Base-by-base conservation (phyloP, 495 filamentous ascomycete genomes). In the Pyronema omphalodes region DNA sequence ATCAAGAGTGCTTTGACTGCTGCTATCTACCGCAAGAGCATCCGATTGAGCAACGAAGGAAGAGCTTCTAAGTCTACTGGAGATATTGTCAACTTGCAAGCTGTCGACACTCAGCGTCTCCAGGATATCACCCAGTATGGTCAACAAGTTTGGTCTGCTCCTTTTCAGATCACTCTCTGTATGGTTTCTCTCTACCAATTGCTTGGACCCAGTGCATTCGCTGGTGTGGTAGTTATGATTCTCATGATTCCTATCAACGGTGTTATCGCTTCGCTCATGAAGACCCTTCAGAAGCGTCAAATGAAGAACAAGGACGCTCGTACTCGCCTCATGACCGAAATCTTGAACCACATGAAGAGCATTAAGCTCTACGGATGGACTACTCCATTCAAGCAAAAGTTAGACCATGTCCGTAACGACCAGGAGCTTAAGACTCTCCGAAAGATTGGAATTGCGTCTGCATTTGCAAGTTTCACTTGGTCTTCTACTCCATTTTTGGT, bases 291-390 rank as follows among this genome's bases (percentile, higher is more conserved):
- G 66, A 94, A 94, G 66, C 69, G 76, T 55, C 93, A 99, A 70
- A 99, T 99, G 93, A 93, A 89, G 71, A 96, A 96, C 69, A 99
- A 99, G 69, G 93, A 99, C 61, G 77, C 88, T 7, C 79, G 93
- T 57, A 94, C 91, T 23, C 74, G 89, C 36, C 67, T 99, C 52
- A 93, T 95, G 75, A 91, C 93, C 6, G 93, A 99, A 71, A 96
- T 99, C 56, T 70, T 96, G 62, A 96, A 96, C 74, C 95, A 95
- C 67, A 95, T 96, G 79, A 96, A 96, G 71, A 89, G 84, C 66
- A 96, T 96, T 71, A 96, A 99, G 69, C 77, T 99, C 19, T 99
- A 95, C 70, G 93, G 88, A 43, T 99, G 93, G 93, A 86, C 88
- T 39, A 81, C 78, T 19, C 87, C 93, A 18, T 99, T 96, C 68